phyloP scores from a whole-genome alignment of 352 stramenopile species.

The Pythium grandisporangium region DNA sequence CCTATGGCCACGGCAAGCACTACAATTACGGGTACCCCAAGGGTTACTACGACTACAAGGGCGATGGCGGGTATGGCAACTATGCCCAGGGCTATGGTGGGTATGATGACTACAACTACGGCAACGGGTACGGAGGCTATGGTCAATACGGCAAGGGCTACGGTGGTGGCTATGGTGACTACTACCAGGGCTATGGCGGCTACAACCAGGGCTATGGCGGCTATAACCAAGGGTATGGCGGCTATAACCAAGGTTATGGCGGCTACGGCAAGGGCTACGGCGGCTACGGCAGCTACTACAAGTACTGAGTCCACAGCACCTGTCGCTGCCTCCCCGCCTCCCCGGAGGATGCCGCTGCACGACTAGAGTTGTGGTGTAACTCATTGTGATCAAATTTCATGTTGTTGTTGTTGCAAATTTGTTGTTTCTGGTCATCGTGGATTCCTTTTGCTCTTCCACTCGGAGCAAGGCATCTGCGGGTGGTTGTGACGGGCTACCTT shows the following conservation, averaged over 20 bases:
- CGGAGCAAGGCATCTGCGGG: too few species aligned
- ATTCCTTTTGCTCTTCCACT: too few species aligned
- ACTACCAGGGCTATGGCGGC: conserved; percentile 2
- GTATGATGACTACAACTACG: conserved; percentile 1
- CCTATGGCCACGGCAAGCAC: conserved; percentile 2
- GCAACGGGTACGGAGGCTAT: not conserved
- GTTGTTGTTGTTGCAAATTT: not conserved
- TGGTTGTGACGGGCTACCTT: too few species aligned
- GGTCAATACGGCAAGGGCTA: conserved; percentile 5
- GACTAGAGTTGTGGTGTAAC: not conserved
- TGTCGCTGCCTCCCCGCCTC: not conserved
- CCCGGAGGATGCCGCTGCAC: not conserved
- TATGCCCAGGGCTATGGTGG: conserved; percentile 4
- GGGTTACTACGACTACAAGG: conserved; percentile 3
- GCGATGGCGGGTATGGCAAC: not conserved
- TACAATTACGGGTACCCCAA: not conserved
- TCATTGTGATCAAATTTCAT: not conserved
- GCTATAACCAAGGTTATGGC: not conserved
- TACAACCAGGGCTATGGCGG: not conserved
- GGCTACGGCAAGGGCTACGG: conserved; percentile 2
- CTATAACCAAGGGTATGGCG: not conserved
- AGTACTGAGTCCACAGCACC: not conserved
- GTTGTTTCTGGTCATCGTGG: not conserved
- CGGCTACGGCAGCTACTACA: conserved; percentile 1
- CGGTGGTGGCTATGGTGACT: conserved; percentile 1